A percentile compares a stretch with the other conserved stretches of the same genome.
Conservation (phyloP, 176 grass and related monocot species). For the Musa schizocarpa region DNA sequence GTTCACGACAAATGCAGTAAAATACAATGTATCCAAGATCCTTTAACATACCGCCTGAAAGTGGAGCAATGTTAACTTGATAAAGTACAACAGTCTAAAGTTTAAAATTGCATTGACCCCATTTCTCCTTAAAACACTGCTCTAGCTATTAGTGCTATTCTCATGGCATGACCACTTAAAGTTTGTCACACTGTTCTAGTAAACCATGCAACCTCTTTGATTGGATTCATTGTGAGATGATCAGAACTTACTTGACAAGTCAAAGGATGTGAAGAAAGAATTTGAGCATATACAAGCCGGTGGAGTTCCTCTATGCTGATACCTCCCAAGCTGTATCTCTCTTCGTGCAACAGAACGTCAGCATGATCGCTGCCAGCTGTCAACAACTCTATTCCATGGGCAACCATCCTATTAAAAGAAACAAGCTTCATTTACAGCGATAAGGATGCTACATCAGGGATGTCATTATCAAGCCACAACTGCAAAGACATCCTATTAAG, state of each 20-base stretch:
- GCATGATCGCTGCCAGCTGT: slow-evolving; percentile 74
- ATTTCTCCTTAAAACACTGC: neutral
- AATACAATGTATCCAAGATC: neutral
- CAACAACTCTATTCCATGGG: slow-evolving; percentile 78
- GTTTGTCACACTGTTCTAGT: neutral
- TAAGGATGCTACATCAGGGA: neutral
- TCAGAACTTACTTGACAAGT: slow-evolving; percentile 84
- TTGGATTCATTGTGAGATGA: neutral
- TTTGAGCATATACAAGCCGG: slow-evolving; percentile 79
- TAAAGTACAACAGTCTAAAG: neutral
- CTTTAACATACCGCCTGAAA: neutral
- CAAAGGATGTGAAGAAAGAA: slow-evolving; percentile 84
- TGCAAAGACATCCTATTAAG: slow-evolving; percentile 31
- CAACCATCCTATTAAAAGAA: slow-evolving; percentile 69
- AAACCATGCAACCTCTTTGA: neutral
- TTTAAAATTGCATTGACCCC: neutral
- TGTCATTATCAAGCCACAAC: neutral
- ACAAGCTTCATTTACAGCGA: slow-evolving; percentile 2
- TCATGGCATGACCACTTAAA: neutral
- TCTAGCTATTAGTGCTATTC: neutral
- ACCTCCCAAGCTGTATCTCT: slow-evolving; percentile 60
- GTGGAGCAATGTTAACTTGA: neutral
- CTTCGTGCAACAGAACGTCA: slow-evolving; percentile 74
- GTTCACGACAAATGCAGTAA: neutral
- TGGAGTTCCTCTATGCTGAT: slow-evolving; percentile 88